phyloP scores from a whole-genome alignment of 2,329 filamentous ascomycete genomes.

The Rugonectria rugulosa region DNA sequence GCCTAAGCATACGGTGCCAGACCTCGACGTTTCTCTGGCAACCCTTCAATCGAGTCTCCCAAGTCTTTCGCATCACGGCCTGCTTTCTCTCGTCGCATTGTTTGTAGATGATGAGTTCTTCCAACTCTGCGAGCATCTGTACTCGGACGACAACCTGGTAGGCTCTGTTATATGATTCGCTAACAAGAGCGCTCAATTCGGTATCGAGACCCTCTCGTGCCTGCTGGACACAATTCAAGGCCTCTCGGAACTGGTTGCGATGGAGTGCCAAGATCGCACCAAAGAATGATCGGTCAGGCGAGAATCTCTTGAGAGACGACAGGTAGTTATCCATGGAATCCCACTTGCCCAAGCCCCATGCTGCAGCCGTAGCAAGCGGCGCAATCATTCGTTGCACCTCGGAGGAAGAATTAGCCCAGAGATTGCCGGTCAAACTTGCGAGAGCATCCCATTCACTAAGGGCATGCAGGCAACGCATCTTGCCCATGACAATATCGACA shows the following conservation, averaged over 20 bases:
- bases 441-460: slow-evolving; percentile 97
- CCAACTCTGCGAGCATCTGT: slow-evolving; percentile 97
- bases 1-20: slow-evolving; percentile 97
- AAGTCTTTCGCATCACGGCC: slow-evolving; percentile 89
- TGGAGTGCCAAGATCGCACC: slow-evolving; percentile 95
- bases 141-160: slow-evolving; percentile 98
- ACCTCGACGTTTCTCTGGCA: slow-evolving; percentile 98
- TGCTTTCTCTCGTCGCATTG: slow-evolving; percentile 90
- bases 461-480: slow-evolving; percentile 98
- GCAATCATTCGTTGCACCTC: slow-evolving; percentile 93
- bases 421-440: slow-evolving; percentile 86
- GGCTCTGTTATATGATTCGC: slow-evolving; percentile 96
- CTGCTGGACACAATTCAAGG: slow-evolving; percentile 86
- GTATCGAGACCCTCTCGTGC: slow-evolving; percentile 94
- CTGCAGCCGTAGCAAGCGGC: slow-evolving; percentile 90
- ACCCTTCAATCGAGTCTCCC: slow-evolving; percentile 93
- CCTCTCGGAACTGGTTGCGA: slow-evolving; percentile 93
- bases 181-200: slow-evolving; percentile 93
- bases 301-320: slow-evolving; percentile 90
- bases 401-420: slow-evolving; percentile 87
- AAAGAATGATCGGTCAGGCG: slow-evolving; percentile 96
- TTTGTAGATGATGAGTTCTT: slow-evolving; percentile 98
- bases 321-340: slow-evolving; percentile 98
- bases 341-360: slow-evolving; percentile 97
- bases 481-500: slow-evolving; percentile 98